Conservation (phyloP, 345 rosid genomes). For the Orychophragmus violaceus region DNA sequence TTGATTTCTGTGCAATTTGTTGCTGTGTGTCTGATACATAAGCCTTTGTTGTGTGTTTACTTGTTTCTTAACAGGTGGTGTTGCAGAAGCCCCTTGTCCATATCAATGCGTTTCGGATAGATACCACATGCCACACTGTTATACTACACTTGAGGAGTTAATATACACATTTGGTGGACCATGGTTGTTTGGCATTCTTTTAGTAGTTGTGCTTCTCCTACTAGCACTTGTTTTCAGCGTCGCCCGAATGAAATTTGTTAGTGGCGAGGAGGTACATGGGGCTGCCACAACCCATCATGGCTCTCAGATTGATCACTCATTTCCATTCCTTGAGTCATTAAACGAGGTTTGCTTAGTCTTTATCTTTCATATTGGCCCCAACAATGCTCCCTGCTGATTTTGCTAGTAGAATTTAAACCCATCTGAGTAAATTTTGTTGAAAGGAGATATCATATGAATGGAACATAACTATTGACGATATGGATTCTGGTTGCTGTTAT, state of each 20-base stretch:
- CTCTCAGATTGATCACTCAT: constrained; percentile 64
- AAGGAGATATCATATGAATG: constrained; percentile 5
- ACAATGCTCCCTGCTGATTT: background rate
- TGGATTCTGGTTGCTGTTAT: background rate
- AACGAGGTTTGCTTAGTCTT: constrained; percentile 58
- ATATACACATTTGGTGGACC: constrained; percentile 96
- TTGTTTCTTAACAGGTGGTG: constrained; percentile 56
- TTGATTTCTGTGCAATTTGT: background rate
- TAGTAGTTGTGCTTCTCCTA: constrained; percentile 66
- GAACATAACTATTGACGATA: background rate
- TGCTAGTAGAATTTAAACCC: background rate
- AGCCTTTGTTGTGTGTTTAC: background rate
- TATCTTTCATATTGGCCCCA: background rate
- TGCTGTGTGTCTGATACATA: background rate
- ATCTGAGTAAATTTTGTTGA: background rate
- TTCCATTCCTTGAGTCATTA: constrained; percentile 87
- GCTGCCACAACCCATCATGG: constrained; percentile 51
- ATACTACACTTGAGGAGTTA: constrained; percentile 82
- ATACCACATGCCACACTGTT: constrained; percentile 90
- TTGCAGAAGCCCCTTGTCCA: constrained; percentile 80
- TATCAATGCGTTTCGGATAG: constrained; percentile 74
- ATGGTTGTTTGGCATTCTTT: constrained; percentile 71
- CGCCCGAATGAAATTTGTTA: constrained; percentile 85
- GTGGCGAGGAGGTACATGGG: constrained; percentile 74
- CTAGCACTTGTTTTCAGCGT: constrained; percentile 89